These are phyloP conservation scores for Malus hybrid DNA, from an alignment of 331 rosid species.

Conservation along the genomic window DNA sequence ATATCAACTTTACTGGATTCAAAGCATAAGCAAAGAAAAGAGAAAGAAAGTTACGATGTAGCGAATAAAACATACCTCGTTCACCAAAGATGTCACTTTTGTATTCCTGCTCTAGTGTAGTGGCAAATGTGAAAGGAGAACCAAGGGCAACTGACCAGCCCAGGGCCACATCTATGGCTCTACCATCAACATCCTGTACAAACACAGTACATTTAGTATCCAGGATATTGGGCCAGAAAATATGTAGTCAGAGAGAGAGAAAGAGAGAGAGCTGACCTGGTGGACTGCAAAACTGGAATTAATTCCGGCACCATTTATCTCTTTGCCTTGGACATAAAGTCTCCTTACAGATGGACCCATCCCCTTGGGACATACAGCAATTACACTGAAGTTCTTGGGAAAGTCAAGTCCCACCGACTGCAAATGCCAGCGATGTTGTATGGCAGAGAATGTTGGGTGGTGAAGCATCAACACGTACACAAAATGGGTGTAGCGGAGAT, in stretches of 20 bases:
- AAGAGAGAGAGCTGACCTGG: constrained; percentile 38
- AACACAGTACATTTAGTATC: constrained; percentile 6
- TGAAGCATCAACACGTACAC: too few species aligned
- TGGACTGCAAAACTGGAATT: constrained; percentile 90
- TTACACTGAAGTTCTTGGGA: constrained; percentile 78
- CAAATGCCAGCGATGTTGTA: too few species aligned
- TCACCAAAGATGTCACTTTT: constrained; percentile 96
- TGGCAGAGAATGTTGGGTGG: too few species aligned
- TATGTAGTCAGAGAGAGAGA: background rate
- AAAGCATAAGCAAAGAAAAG: background rate
- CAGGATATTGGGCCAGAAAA: background rate
- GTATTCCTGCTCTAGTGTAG: constrained; percentile 89
- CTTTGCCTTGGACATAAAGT: constrained; percentile 93
- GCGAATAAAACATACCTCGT: constrained; percentile 41
- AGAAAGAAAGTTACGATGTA: background rate
- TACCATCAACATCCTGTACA: constrained; percentile 81
- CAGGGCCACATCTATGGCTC: constrained; percentile 81
- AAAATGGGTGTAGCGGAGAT: too few species aligned
- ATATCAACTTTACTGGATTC: background rate
- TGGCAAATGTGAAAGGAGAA: constrained; percentile 90
- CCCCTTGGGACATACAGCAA: constrained; percentile 96
- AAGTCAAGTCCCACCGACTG: constrained; percentile 78
- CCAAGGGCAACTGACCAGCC: constrained; percentile 97
- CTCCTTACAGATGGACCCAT: constrained; percentile 99
- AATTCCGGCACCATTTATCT: constrained; percentile 90